phyloP scores from a whole-genome alignment of 164 flowering plant genomes.

The Magnolia sinica region DNA sequence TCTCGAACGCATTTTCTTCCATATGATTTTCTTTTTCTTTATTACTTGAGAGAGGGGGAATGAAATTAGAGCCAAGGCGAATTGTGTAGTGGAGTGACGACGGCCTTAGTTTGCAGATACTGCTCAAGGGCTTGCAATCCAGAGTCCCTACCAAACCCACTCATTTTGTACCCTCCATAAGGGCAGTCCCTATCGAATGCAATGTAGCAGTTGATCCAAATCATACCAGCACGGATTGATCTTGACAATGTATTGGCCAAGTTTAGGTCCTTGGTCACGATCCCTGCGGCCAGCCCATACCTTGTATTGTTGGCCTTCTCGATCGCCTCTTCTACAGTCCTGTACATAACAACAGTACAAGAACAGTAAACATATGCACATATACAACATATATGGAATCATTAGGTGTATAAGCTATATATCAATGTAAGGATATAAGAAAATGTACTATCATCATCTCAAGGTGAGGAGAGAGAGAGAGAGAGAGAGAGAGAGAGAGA shows the following conservation, averaged over 20 bases:
- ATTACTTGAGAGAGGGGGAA: neutral
- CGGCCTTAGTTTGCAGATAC: constrained; percentile 67
- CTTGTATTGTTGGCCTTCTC: constrained; percentile 53
- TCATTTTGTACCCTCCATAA: constrained; percentile 71
- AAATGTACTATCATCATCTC: too few species aligned
- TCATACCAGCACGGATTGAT: constrained; percentile 58
- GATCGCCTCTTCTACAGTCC: constrained; percentile 70
- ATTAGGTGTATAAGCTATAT: too few species aligned
- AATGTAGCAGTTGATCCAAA: constrained; percentile 73
- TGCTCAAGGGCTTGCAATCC: constrained; percentile 58
- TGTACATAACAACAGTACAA: constrained; percentile 8
- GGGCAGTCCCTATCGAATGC: constrained; percentile 52
- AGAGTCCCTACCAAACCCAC: constrained; percentile 59
- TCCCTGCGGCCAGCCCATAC: constrained; percentile 76
- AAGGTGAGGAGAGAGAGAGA: too few species aligned
- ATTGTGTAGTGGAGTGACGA: constrained; percentile 56
- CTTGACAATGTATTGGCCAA: constrained; percentile 65
- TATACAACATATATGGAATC: too few species aligned
- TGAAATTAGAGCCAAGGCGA: constrained; percentile 57
- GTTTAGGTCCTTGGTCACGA: constrained; percentile 61
- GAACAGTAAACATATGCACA: neutral
- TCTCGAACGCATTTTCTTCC: too few species aligned
- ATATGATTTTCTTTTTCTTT: too few species aligned
- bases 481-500: too few species aligned
- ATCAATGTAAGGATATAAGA: too few species aligned